Base-by-base conservation (phyloP, 371 early-diverging fungal genomes). In the Syncephalastrum sp. region DNA sequence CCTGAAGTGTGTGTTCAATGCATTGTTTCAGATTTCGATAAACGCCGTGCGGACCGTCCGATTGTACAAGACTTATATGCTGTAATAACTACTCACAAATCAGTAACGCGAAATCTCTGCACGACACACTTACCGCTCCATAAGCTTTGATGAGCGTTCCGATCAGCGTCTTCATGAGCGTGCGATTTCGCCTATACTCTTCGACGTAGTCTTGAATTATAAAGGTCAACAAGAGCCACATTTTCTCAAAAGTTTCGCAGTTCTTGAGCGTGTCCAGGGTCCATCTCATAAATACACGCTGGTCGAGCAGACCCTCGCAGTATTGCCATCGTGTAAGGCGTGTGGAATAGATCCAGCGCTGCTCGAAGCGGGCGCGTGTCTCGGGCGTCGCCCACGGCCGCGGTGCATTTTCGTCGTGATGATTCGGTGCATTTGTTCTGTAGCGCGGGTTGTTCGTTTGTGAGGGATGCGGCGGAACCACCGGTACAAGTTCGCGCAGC, bases 281-380 rank as follows among this genome's bases (percentile, higher is more conserved):
- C 65, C 76, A 83, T 60, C 79, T 84, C 12, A 90, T 68, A 47
- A 90, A 75, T 3, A 73, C 75, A 0, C 89, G 81, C 61, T 90
- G 88, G 63, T 90, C 88, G 46, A 90, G 59, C 16, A 91, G 65
- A 4, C 88, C 90, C 56, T 89, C 87, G 62, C 74, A 81, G 63
- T 86, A 89, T 64, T 89, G 90, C 81, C 83, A 87, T 15, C 81
- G 82, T 16, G 89, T 74, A 41, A 91, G 67, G 47, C 73, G 69
- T 17, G 85, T 71, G 48, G 85, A 82, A 54, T 84, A 87, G 5
- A 76, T 63, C 89, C 88, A 89, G 23, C 74, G 64, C 12, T 75
- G 65, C 23, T 83, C 76, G 76, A 87, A 89, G 23, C 63, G 66
- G 15, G 79, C 72, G 53, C 78, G 70, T 46, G 68, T 69, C 48